A percentile compares a stretch with the other conserved stretches of the same genome.
phyloP scores from a whole-genome alignment of 2,329 filamentous ascomycete species.

The Aspergillus alliaceus region DNA sequence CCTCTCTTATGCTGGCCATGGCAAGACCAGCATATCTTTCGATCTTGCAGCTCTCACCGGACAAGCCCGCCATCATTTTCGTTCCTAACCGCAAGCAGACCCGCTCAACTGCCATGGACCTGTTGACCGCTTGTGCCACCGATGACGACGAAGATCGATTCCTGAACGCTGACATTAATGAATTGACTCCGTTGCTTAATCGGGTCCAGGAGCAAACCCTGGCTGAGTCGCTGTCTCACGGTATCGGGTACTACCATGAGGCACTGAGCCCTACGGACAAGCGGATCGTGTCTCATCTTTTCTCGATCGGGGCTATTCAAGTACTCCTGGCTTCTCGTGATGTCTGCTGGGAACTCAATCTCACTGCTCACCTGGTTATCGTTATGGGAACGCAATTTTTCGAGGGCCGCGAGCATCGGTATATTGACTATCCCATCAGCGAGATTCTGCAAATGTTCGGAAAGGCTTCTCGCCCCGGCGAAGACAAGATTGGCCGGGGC shows the following conservation, averaged over 20 bases:
- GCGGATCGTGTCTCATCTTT: constrained; percentile 90
- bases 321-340: constrained; percentile 80
- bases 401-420: constrained; percentile 93
- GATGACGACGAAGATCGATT: constrained; percentile 94
- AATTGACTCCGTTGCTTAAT: constrained; percentile 78
- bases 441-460: constrained; percentile 98
- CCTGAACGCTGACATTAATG: constrained; percentile 77
- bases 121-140: constrained; percentile 81
- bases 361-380: constrained; percentile 84
- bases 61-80: constrained; percentile 89
- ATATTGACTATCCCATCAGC: constrained; percentile 91
- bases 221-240: constrained; percentile 85
- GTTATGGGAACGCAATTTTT: constrained; percentile 99
- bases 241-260: constrained; percentile 96
- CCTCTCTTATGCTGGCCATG: constrained; percentile 98
- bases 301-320: constrained; percentile 84
- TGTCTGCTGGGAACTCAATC: constrained; percentile 93
- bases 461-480: constrained; percentile 76
- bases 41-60: constrained; percentile 80
- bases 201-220: constrained; percentile 83
- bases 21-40: constrained; percentile 89
- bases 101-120: constrained; percentile 78
- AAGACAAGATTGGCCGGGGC: constrained; percentile 79
- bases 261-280: constrained; percentile 86
- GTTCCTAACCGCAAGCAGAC: constrained; percentile 93